Percentiles rank a stretch among this genome's conserved stretches.
These are phyloP conservation scores for Anethum foeniculum DNA, from an alignment of 140 eudicot species.

Conservation along the genomic window DNA sequence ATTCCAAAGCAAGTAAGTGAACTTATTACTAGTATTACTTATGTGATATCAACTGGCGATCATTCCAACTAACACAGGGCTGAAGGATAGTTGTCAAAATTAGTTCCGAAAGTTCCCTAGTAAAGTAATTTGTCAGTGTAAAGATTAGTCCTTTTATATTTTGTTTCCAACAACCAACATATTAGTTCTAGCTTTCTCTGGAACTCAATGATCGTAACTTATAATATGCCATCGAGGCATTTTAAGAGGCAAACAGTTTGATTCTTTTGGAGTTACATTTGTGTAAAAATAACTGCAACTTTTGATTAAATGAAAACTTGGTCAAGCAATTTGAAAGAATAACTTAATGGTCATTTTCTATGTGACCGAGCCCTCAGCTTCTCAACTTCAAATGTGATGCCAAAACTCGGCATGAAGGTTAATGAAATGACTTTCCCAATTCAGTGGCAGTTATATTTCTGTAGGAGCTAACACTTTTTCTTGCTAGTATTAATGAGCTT, in stretches of 20 bases:
- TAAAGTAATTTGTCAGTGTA: not conserved
- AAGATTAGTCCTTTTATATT: not conserved
- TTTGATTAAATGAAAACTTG: not conserved
- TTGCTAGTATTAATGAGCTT: not conserved
- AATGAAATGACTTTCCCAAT: not conserved
- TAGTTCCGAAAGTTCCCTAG: not conserved
- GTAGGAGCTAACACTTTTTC: not conserved
- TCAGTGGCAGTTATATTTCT: not conserved
- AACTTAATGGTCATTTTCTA: not conserved
- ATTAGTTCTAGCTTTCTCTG: not conserved
- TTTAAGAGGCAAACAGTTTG: not conserved
- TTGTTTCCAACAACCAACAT: not conserved
- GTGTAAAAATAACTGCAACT: not conserved
- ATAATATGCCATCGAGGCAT: not conserved
- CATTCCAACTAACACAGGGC: not conserved
- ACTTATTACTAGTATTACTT: not conserved
- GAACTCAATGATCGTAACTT: not conserved
- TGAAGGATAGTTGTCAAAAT: not conserved
- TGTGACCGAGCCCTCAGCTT: not conserved
- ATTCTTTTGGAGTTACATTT: not conserved
- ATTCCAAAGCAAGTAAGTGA: constrained; percentile 61
- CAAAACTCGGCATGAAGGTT: not conserved
- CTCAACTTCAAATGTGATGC: not conserved
- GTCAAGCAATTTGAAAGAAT: not conserved
- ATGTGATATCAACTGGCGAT: not conserved